phyloP scores from a whole-genome alignment of 306 rosid species.

The Coriaria nepalensis region DNA sequence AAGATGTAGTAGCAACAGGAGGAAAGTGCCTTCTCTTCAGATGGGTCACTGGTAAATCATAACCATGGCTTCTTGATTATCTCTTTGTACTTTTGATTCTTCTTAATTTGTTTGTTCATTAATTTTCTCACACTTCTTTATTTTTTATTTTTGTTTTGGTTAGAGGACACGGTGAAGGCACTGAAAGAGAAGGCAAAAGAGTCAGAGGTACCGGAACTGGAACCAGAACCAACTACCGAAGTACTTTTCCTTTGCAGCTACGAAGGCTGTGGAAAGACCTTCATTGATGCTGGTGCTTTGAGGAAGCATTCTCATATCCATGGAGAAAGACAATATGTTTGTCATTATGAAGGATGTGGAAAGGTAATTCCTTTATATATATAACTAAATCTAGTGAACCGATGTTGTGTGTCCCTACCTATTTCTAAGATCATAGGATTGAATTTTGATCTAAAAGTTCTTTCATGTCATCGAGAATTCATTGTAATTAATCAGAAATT shows the following conservation, averaged over 20 bases:
- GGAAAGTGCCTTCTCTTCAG: constrained; percentile 69
- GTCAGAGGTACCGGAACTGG: constrained; percentile 63
- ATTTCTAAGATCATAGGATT: too few relatives aligned
- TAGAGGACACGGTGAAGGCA: constrained; percentile 59
- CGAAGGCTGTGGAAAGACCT: constrained; percentile 91
- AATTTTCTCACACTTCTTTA: too few relatives aligned
- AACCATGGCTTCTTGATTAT: neutral
- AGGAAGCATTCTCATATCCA: constrained; percentile 97
- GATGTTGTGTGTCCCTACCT: too few relatives aligned
- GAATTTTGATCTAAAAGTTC: too few relatives aligned
- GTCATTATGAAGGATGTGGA: constrained; percentile 89
- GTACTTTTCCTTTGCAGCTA: constrained; percentile 97
- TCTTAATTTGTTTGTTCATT: too few relatives aligned
- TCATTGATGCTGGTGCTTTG: constrained; percentile 94
- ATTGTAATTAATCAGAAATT: too few relatives aligned
- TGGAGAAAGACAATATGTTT: constrained; percentile 85
- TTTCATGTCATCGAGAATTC: too few relatives aligned
- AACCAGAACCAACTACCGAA: constrained; percentile 95
- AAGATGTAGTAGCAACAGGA: constrained; percentile 91
- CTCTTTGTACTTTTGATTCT: neutral
- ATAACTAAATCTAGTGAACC: too few relatives aligned
- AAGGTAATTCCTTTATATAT: too few relatives aligned
- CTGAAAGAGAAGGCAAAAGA: constrained; percentile 61
- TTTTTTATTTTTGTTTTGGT: constrained; percentile 12
- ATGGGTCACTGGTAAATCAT: constrained; percentile 79